Evolutionary conservation across 495 filamentous ascomycete species (phyloP).

Genomic region (Monascus purpureus): DNA sequence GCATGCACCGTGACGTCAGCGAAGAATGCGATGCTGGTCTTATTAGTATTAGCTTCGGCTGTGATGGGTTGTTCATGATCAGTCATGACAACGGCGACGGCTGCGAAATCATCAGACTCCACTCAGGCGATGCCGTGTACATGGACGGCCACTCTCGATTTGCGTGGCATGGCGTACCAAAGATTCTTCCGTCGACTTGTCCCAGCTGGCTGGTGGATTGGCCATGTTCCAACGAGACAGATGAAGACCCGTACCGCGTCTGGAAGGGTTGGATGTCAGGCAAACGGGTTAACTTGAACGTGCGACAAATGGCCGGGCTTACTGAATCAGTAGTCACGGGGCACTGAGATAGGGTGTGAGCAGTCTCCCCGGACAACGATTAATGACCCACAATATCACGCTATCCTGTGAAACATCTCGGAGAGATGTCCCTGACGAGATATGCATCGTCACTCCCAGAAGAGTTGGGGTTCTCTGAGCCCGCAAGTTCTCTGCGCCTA

Average conservation of each 20-base stretch:
- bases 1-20: conserved; percentile 80
- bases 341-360: conserved; percentile 1
- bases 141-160: conserved; percentile 67
- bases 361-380: too few relatives aligned
- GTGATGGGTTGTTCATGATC: conserved; percentile 63
- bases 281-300: conserved; percentile 82
- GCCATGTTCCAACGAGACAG: conserved; percentile 38
- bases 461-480: too few relatives aligned
- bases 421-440: too few relatives aligned
- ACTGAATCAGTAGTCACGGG: conserved; percentile 1
- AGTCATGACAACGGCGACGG: conserved; percentile 25
- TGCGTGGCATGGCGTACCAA: conserved; percentile 91
- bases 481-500: too few relatives aligned
- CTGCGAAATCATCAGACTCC: conserved; percentile 49
- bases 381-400: too few relatives aligned
- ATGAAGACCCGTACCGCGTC: conserved; percentile 29
- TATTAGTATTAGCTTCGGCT: conserved; percentile 76
- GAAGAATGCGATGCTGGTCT: conserved; percentile 62
- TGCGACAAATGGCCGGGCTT: conserved; percentile 66
- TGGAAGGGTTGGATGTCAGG: conserved; percentile 78
- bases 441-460: too few relatives aligned
- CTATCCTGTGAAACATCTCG: too few relatives aligned
- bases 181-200: conserved; percentile 62
- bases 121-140: conserved; percentile 69
- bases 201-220: conserved; percentile 60